phyloP scores from a whole-genome alignment of 495 filamentous ascomycete species.

The Rhypophila decipiens region DNA sequence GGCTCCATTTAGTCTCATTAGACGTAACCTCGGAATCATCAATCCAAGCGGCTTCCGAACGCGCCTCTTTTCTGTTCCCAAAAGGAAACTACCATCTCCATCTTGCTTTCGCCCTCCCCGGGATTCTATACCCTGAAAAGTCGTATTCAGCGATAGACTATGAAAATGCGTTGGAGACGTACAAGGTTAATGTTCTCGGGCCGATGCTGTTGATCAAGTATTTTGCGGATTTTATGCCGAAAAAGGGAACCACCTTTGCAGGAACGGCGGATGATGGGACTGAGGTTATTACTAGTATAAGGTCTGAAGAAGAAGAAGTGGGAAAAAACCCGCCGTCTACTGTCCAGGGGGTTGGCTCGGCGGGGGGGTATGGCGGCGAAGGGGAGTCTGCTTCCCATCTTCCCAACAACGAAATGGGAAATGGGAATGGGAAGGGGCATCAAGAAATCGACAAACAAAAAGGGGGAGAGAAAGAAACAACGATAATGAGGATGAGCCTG shows the following conservation, averaged over 20 bases:
- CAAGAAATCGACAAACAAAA: neutral
- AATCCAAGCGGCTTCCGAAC: slow-evolving; percentile 36
- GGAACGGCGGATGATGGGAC: neutral
- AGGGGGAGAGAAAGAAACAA: neutral
- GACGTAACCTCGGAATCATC: slow-evolving; percentile 44
- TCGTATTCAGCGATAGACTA: slow-evolving; percentile 56
- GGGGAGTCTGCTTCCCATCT: too few relatives aligned
- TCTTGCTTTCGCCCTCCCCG: slow-evolving; percentile 64
- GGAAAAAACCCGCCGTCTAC: too few relatives aligned
- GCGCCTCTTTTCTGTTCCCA: slow-evolving; percentile 42
- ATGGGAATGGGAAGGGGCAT: too few relatives aligned
- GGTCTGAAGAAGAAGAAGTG: too few relatives aligned
- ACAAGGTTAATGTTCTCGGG: slow-evolving; percentile 65
- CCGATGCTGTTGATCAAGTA: slow-evolving; percentile 72
- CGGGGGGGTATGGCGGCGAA: neutral
- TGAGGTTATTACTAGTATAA: too few relatives aligned
- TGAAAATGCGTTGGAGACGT: slow-evolving; percentile 50
- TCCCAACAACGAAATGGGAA: too few relatives aligned
- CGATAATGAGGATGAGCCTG: too few relatives aligned
- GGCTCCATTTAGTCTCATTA: slow-evolving; percentile 19
- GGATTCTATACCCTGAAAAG: slow-evolving; percentile 70
- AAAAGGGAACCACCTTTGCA: slow-evolving; percentile 27
- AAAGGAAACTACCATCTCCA: slow-evolving; percentile 48
- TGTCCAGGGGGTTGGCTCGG: neutral
- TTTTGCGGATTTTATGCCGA: slow-evolving; percentile 60